Evolutionary conservation across 495 filamentous ascomycete species (phyloP), one percentile per base, ranked within the genome.

Genomic region (Penicillium cinerascens): DNA sequence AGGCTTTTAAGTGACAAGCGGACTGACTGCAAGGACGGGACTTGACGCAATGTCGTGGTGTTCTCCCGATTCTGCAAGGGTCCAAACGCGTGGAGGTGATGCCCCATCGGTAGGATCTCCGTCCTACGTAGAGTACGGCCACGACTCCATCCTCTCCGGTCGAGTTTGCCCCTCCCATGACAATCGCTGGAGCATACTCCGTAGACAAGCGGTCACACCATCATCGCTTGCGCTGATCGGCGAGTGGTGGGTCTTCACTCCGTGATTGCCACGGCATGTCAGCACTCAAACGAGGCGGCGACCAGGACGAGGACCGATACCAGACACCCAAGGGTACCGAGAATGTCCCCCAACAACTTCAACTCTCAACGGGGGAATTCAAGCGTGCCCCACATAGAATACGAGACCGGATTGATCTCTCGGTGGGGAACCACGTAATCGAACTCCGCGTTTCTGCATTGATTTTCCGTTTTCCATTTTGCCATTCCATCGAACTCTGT

Each of bases 371-470:
- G 17, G 26, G 8, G 33, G 43, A 18, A 22, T 44, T n/a, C 25
- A 21, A 35, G 29, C 43, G 23, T 2, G 25, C 44, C 40, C 39
- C 48, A 42, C 52, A 49, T 52, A n/a, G 41, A 10, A 56, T 56
- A 36, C 26, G 44, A 44, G 44, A 18, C 36, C 35, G 13, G 49
- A 42, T 40, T 22, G 48, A 47, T 59, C 44, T 38, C 27, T 6
- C 29, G 20, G 52, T 55, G 36, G 43, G 18, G 42, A 38, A 29
- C 0, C 26, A 52, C 23, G 46, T 55, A 26, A n/a, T n/a, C n/a
- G n/a, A n/a, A n/a, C 43, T 13, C 44, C 8, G 16, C 27, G 17
- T 36, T 10, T 40, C 20, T 37, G 17, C 4, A 3, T 9, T 13
- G 44, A 29, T 29, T 21, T 26, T 20, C 29, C 44, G 10, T 35